These are phyloP conservation scores for Oryza longistaminata DNA, from an alignment of 176 grass and related monocot species.

Conservation along the genomic window DNA sequence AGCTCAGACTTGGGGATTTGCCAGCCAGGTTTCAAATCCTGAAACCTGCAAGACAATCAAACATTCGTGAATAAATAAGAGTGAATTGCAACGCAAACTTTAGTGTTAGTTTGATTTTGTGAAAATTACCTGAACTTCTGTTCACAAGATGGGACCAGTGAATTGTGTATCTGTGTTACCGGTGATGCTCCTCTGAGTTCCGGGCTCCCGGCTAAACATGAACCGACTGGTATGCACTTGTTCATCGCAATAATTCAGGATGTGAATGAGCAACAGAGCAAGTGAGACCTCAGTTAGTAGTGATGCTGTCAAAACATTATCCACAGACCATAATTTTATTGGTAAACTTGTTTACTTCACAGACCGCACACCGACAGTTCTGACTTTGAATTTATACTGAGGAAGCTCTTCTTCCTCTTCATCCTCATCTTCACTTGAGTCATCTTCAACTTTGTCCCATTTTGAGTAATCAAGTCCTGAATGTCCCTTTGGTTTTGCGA, in stretches of 20 bases:
- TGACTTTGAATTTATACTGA: constrained; percentile 79
- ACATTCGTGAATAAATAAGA: not conserved
- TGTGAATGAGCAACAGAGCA: not conserved
- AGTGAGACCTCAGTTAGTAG: not conserved
- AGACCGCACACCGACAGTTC: constrained; percentile 65
- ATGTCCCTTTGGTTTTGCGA: constrained; percentile 90
- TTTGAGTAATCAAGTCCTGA: constrained; percentile 90
- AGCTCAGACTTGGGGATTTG: not conserved
- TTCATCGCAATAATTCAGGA: not conserved
- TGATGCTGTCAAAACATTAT: constrained; percentile 18
- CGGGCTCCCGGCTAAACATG: not conserved
- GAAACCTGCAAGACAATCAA: constrained; percentile 4
- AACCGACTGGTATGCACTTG: not conserved
- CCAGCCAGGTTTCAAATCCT: not conserved
- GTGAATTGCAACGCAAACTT: not conserved
- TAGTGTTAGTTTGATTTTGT: not conserved
- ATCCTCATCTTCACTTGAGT: constrained; percentile 80
- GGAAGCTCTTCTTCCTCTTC: constrained; percentile 70
- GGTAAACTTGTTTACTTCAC: constrained; percentile 56
- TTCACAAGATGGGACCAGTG: not conserved
- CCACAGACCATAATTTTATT: constrained; percentile 4
- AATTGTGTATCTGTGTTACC: not conserved
- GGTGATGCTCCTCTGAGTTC: not conserved
- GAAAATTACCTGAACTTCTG: constrained; percentile 30
- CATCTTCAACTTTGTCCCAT: constrained; percentile 90